Evolutionary conservation across 441 rosid species (phyloP).

Genomic region (Erodium texanum): DNA sequence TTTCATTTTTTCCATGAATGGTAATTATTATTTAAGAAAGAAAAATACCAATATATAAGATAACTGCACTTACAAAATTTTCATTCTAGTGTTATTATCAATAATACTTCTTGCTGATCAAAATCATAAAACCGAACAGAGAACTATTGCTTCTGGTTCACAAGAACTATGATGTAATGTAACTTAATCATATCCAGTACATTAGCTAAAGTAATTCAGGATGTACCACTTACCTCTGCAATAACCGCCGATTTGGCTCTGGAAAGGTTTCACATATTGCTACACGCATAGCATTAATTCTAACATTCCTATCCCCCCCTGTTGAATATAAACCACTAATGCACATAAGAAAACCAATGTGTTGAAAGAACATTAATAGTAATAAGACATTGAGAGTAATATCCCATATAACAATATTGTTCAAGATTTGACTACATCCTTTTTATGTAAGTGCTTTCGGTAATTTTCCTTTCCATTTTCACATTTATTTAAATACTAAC

Average conservation of each 20-base stretch:
- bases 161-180: slow-evolving; percentile 1
- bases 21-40: background rate
- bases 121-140: background rate
- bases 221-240: slow-evolving; percentile 59
- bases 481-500: background rate
- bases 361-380: slow-evolving; percentile 14
- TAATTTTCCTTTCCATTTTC: background rate
- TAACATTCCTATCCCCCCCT: slow-evolving; percentile 61
- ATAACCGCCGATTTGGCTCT: slow-evolving; percentile 95
- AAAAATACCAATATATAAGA: background rate
- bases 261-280: slow-evolving; percentile 95
- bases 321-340: slow-evolving; percentile 18
- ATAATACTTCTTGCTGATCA: background rate
- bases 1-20: slow-evolving; percentile 7
- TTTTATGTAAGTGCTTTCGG: no score
- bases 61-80: background rate
- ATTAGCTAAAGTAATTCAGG: slow-evolving; percentile 1
- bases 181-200: background rate
- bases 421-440: no score
- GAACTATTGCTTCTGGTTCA: background rate
- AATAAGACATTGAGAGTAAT: background rate
- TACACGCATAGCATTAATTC: slow-evolving; percentile 75
- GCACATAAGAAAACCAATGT: slow-evolving; percentile 11
- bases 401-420: background rate
- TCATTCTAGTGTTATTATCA: background rate